phyloP scores from a whole-genome alignment of 2,329 filamentous ascomycete species.

The Fusarium goolgardi region DNA sequence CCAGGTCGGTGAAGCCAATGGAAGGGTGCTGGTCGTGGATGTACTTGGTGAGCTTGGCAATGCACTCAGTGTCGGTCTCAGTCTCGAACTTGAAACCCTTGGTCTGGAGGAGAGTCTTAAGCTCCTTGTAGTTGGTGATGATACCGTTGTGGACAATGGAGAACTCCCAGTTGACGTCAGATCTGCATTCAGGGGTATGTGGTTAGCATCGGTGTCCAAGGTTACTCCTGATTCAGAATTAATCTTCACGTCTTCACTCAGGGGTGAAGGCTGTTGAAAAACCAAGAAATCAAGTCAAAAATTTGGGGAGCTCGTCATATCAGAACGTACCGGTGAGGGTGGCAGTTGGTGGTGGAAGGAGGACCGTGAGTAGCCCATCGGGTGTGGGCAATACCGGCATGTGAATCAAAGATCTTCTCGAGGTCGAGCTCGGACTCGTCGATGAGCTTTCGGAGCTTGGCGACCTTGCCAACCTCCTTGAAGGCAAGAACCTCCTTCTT shows the following conservation, averaged over 20 bases:
- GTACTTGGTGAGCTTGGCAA: slow-evolving; percentile 98
- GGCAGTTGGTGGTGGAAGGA: slow-evolving; percentile 95
- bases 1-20: slow-evolving; percentile 95
- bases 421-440: slow-evolving; percentile 84
- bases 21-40: slow-evolving; percentile 93
- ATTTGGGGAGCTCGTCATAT: slow-evolving; percentile 5
- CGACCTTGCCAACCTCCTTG: slow-evolving; percentile 99
- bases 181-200: slow-evolving; percentile 64
- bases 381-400: slow-evolving; percentile 98
- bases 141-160: slow-evolving; percentile 99
- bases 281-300: not conserved
- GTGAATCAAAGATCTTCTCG: slow-evolving; percentile 95
- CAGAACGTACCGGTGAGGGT: slow-evolving; percentile 86
- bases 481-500: slow-evolving; percentile 97
- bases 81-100: slow-evolving; percentile 99
- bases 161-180: slow-evolving; percentile 95
- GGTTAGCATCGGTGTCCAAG: slow-evolving; percentile 37
- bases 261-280: slow-evolving; percentile 1
- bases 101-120: slow-evolving; percentile 89
- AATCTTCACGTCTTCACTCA: slow-evolving; percentile 16
- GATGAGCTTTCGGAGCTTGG: slow-evolving; percentile 93
- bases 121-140: slow-evolving; percentile 99
- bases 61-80: slow-evolving; percentile 98
- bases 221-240: slow-evolving; percentile 5
- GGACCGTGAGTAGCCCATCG: slow-evolving; percentile 98